Evolutionary conservation across 2,329 filamentous ascomycete genomes (phyloP), one percentile per base, ranked within the genome.

Genomic region (Juglanconis juglandina): DNA sequence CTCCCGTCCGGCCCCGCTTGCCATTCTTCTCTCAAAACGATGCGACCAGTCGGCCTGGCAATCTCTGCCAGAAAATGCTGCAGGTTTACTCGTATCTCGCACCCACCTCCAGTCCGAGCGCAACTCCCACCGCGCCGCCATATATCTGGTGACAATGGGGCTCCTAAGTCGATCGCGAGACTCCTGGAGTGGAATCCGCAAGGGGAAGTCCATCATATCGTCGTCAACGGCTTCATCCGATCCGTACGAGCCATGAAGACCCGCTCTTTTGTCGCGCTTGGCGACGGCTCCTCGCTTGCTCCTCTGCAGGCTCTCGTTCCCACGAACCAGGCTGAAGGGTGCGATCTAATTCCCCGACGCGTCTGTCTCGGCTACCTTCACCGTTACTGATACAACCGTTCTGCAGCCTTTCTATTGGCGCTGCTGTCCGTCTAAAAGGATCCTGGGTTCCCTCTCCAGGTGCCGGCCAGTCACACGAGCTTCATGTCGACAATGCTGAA

Each of bases 211-310:
- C 66, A 73, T n/a, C 72, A 81, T 67, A 79, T 89, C 52, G 81
- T 81, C 60, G 79, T 96, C 67, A 83, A 89, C 71, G 94, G 93
- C 63, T 94, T 89, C 77, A 82, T 97, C 58, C 86, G 91, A 64
- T 94, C 91, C 4, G 87, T 96, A 62, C 85, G 94, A 64, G 90
- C 91, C 72, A 92, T 96, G 79, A 96, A 97, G 73, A 83, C 83
- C 30, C 81, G 89, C 62, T 87, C 89, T 5, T 98, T 99, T 76
- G 88, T 93, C 56, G 85, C 92, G 62, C 80, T 98, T 56, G 88
- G 89, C 10, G 95, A 99, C 79, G 95, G 95, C 49, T 96, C 92
- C 11, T 92, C 90, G 47, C 79, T 91, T 66, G 80, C 87, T 63
- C 81, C 91, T 34, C 74, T 98, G 58, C 95, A 99, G 77, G 91